Evolutionary conservation across 2,329 filamentous ascomycete genomes (phyloP).

Genomic region (Akanthomyces uredinophilus): DNA sequence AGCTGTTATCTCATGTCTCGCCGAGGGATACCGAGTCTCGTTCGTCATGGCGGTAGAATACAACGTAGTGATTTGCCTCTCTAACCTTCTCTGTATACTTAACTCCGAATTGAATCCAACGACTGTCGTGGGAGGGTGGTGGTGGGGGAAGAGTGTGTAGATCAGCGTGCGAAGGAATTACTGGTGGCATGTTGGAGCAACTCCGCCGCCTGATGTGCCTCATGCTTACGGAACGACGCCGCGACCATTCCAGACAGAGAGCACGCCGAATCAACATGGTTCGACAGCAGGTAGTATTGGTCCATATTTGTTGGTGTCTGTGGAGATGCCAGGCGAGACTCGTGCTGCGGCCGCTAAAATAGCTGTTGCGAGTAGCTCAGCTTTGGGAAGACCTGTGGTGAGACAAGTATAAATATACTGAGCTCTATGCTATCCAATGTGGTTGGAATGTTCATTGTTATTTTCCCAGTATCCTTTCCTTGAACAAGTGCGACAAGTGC

Average conservation of each 20-base stretch:
- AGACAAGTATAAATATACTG: not conserved
- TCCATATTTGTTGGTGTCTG: not conserved
- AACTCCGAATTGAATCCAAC: not conserved
- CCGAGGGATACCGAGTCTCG: not conserved
- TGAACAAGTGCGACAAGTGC: not conserved
- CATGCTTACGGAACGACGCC: not conserved
- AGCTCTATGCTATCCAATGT: not conserved
- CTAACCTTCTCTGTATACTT: too few species aligned
- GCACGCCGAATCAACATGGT: not conserved
- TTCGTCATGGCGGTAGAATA: not conserved
- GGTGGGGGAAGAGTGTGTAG: too few species aligned
- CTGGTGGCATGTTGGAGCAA: not conserved
- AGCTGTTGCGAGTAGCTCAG: not conserved
- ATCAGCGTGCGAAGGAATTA: not conserved
- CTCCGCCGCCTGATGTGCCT: not conserved
- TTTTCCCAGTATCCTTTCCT: not conserved
- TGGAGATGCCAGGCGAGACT: not conserved
- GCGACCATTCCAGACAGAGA: not conserved
- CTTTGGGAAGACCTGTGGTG: not conserved
- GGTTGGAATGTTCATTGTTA: not conserved
- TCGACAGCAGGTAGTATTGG: not conserved
- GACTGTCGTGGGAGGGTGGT: not conserved
- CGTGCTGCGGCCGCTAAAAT: not conserved
- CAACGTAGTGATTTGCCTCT: not conserved
- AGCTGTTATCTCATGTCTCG: not conserved